phyloP scores from a whole-genome alignment of 2,329 filamentous ascomycete genomes.

The Ophiostoma novo-ulmi region DNA sequence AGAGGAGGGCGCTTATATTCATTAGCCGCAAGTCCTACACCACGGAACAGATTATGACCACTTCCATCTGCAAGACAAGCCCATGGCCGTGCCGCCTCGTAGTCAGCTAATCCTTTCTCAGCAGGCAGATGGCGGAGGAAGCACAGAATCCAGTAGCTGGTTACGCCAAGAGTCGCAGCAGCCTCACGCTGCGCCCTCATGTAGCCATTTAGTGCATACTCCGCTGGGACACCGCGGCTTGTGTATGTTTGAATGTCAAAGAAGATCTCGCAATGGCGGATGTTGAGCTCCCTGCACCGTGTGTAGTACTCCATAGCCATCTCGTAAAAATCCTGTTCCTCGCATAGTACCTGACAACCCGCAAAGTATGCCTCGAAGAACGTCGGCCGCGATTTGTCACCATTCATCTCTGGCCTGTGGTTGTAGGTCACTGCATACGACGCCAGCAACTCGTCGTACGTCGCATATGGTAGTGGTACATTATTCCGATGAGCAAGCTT shows the following conservation, averaged over 20 bases:
- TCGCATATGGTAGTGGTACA: neutral
- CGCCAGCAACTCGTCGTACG: conserved; percentile 8
- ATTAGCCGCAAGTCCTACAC: conserved; percentile 2
- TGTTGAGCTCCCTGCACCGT: neutral
- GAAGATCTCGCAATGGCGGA: conserved; percentile 10
- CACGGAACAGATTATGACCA: conserved; percentile 9
- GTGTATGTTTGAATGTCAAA: conserved; percentile 9
- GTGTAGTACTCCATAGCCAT: conserved; percentile 9
- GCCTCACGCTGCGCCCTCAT: conserved; percentile 11
- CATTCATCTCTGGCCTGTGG: conserved; percentile 11
- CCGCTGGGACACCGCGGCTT: neutral
- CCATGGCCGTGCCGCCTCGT: neutral
- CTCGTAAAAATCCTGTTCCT: conserved; percentile 7
- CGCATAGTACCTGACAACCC: conserved; percentile 1
- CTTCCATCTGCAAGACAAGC: conserved; percentile 9
- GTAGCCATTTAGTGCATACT: conserved; percentile 3
- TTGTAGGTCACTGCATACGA: conserved; percentile 10
- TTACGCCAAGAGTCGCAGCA: neutral
- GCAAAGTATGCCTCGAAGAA: conserved; percentile 15
- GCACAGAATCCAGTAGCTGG: conserved; percentile 8
- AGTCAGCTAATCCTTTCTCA: neutral
- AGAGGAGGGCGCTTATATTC: conserved; percentile 6
- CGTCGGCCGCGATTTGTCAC: conserved; percentile 10
- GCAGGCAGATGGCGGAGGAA: conserved; percentile 10
- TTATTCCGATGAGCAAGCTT: conserved; percentile 14